These are phyloP conservation scores for Eucalyptus sp. DNA, from an alignment of 345 rosid genomes.

Conservation along the genomic window DNA sequence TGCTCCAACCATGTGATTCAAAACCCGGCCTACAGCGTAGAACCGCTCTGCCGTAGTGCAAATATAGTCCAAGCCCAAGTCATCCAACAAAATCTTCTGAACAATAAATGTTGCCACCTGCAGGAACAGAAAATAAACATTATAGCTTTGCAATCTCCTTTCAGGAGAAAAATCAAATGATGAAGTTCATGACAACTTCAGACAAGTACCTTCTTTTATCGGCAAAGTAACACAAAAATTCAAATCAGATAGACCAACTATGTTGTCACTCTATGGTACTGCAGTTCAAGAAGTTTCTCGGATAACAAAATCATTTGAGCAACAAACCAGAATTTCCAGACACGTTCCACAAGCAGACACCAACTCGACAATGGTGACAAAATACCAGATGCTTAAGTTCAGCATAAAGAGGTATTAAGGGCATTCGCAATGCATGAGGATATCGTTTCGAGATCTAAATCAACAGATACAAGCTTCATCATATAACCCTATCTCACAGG, in stretches of 20 bases:
- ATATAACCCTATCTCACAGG: not conserved
- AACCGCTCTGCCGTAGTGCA: slow-evolving; percentile 94
- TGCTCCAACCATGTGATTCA: slow-evolving; percentile 90
- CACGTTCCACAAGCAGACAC: not conserved
- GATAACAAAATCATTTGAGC: not conserved
- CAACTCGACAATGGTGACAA: not conserved
- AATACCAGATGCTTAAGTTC: not conserved
- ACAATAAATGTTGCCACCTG: slow-evolving; percentile 98
- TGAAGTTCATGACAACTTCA: not conserved
- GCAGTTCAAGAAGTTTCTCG: not conserved
- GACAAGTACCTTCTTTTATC: not conserved
- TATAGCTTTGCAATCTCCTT: not conserved
- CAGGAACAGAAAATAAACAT: not conserved
- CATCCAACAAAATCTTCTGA: slow-evolving; percentile 90
- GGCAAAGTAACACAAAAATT: not conserved
- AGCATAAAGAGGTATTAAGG: not conserved
- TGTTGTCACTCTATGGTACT: not conserved
- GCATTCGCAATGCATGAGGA: not conserved
- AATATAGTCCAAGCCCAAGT: slow-evolving; percentile 93
- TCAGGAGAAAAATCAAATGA: not conserved
- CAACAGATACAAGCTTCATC: not conserved
- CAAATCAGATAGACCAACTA: not conserved
- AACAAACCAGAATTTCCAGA: not conserved
- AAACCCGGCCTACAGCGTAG: slow-evolving; percentile 89
- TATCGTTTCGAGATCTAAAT: not conserved